phyloP scores from a whole-genome alignment of 306 rosid genomes.

The Prunus dulcis region DNA sequence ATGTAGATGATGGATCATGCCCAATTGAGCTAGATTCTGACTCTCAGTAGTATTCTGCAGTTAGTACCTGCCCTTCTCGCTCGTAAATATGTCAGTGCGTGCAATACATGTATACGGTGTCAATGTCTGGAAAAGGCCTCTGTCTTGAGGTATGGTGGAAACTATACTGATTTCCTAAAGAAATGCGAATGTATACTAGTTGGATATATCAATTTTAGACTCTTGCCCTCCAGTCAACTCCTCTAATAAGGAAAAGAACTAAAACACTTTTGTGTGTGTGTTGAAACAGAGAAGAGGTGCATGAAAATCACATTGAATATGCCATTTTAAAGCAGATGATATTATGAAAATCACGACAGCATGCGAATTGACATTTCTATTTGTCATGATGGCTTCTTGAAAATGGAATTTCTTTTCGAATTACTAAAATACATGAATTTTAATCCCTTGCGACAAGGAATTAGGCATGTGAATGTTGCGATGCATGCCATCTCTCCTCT shows the following conservation, averaged over 20 bases:
- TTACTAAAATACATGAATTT: background rate
- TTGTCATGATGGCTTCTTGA: background rate
- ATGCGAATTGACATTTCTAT: background rate
- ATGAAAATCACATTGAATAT: background rate
- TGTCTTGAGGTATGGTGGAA: background rate
- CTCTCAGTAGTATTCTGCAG: slow-evolving; percentile 13
- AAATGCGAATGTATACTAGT: background rate
- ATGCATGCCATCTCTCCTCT: background rate
- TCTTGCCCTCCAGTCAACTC: no score
- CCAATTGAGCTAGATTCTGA: slow-evolving; percentile 39
- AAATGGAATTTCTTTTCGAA: background rate
- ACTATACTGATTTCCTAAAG: background rate
- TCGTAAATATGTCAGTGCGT: background rate
- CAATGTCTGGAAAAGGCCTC: background rate
- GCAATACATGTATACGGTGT: background rate
- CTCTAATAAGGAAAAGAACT: background rate
- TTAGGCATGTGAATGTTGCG: background rate
- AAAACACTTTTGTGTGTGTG: background rate
- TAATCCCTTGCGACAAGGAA: background rate
- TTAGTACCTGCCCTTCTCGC: slow-evolving; percentile 1
- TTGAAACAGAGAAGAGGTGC: background rate
- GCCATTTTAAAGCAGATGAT: background rate
- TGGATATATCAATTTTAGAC: background rate
- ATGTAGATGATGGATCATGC: slow-evolving; percentile 88
- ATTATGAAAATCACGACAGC: background rate